These are phyloP conservation scores for Botrytis medusae DNA, from an alignment of 2,329 filamentous ascomycete species.

Conservation along the genomic window DNA sequence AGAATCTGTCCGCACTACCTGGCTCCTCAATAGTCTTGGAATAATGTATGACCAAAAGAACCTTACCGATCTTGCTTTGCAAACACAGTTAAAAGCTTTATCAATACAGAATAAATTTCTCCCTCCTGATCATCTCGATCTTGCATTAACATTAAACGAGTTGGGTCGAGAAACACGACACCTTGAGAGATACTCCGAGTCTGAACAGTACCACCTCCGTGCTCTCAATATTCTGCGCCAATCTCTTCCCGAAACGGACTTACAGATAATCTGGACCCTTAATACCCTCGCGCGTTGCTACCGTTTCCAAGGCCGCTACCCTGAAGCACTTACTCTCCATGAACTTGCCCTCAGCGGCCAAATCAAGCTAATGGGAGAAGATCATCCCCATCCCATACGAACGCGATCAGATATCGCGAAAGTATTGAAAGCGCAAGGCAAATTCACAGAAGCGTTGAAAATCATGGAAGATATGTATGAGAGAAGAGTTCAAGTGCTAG, in stretches of 20 bases:
- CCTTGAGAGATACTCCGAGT: conserved; percentile 4
- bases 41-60: conserved; percentile 21
- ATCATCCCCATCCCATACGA: conserved; percentile 7
- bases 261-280: conserved; percentile 13
- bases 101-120: conserved; percentile 13
- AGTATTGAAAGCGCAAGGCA: conserved; percentile 2
- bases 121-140: conserved; percentile 5
- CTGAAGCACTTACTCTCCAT: conserved; percentile 11
- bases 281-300: conserved; percentile 18
- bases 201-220: conserved; percentile 18
- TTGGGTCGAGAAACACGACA: conserved; percentile 18
- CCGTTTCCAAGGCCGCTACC: conserved; percentile 4
- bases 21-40: conserved; percentile 19
- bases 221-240: conserved; percentile 6
- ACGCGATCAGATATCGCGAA: conserved; percentile 12
- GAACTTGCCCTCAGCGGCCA: conserved; percentile 8
- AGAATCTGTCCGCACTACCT: conserved; percentile 2
- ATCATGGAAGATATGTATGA: conserved; percentile 14
- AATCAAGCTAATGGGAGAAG: conserved; percentile 8
- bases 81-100: conserved; percentile 11
- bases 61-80: not conserved
- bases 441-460: conserved; percentile 11
- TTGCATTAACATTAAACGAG: conserved; percentile 18
- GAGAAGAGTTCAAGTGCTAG: not conserved
- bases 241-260: conserved; percentile 15